These are phyloP conservation scores for Cerrena zonata DNA, from an alignment of 1,284 basidiomycete genomes.

Conservation along the genomic window DNA sequence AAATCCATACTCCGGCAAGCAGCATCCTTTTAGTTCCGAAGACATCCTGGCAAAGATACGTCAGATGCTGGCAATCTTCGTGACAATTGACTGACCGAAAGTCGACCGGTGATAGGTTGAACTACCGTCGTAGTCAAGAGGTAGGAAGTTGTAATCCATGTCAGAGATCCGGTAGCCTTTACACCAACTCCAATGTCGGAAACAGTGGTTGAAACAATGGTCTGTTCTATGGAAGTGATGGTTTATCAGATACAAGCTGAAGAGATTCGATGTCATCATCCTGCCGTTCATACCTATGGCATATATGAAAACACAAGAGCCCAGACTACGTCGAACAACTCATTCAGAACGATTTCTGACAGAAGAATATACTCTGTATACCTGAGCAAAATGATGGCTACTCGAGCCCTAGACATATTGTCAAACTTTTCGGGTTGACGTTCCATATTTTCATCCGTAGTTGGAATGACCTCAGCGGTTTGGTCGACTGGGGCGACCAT, in stretches of 20 bases:
- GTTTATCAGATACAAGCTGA: neutral
- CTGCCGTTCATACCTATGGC: slow-evolving; percentile 33
- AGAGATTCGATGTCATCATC: no score
- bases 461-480: no score
- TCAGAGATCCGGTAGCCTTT: slow-evolving; percentile 25
- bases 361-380: neutral
- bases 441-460: no score
- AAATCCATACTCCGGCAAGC: slow-evolving; percentile 30
- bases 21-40: slow-evolving; percentile 26
- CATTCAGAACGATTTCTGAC: neutral
- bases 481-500: no score
- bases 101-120: slow-evolving; percentile 28
- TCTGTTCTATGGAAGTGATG: slow-evolving; percentile 25
- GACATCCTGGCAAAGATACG: slow-evolving; percentile 20
- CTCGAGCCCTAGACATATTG: slow-evolving; percentile 16
- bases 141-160: slow-evolving; percentile 32
- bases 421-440: slow-evolving; percentile 17
- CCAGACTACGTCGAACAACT: slow-evolving; percentile 19
- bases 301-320: slow-evolving; percentile 26
- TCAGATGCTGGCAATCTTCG: neutral
- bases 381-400: slow-evolving; percentile 18
- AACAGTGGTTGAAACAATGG: slow-evolving; percentile 30
- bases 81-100: slow-evolving; percentile 19
- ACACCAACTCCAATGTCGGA: slow-evolving; percentile 27
- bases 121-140: slow-evolving; percentile 29